Evolutionary conservation across 805 yeast genomes (phyloP).

Genomic region (Candida krabiensis): DNA sequence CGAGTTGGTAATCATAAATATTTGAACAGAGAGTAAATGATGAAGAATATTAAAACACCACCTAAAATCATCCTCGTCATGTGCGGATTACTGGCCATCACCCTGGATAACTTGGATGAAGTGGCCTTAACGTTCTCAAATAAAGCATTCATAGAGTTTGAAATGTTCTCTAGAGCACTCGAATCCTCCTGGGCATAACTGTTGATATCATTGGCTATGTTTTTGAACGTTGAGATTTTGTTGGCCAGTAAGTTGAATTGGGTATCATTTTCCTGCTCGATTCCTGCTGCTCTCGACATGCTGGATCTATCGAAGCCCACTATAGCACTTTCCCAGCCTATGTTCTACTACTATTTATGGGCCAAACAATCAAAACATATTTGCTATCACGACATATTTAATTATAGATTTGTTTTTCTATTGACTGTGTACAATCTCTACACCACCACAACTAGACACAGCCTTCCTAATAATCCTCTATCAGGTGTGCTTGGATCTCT

Average conservation of each 20-base stretch:
- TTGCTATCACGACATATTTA: too few species aligned
- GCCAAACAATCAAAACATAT: too few species aligned
- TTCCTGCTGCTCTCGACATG: conserved; percentile 32
- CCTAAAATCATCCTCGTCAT: conserved; percentile 59
- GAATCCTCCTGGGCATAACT: conserved; percentile 58
- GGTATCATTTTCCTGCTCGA: conserved; percentile 54
- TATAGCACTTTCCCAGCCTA: too few species aligned
- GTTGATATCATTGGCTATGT: conserved; percentile 67
- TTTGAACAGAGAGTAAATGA: conserved; percentile 55
- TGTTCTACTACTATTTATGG: too few species aligned
- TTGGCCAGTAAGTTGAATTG: conserved; percentile 63
- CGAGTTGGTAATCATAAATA: conserved; percentile 31
- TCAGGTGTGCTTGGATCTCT: too few species aligned
- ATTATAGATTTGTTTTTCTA: too few species aligned
- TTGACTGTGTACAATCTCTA: too few species aligned
- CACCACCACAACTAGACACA: too few species aligned
- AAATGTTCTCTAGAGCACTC: conserved; percentile 40
- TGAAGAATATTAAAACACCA: conserved; percentile 53
- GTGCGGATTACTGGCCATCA: conserved; percentile 58
- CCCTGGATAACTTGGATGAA: conserved; percentile 51
- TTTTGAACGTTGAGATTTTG: conserved; percentile 62
- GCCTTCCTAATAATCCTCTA: too few species aligned
- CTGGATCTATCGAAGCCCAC: too few species aligned
- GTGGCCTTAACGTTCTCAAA: conserved; percentile 50
- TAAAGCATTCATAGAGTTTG: conserved; percentile 52